Percentiles rank a stretch among this genome's conserved stretches.
These are phyloP conservation scores for Naganishia albida DNA, from an alignment of 1,284 basidiomycete species.

Conservation along the genomic window DNA sequence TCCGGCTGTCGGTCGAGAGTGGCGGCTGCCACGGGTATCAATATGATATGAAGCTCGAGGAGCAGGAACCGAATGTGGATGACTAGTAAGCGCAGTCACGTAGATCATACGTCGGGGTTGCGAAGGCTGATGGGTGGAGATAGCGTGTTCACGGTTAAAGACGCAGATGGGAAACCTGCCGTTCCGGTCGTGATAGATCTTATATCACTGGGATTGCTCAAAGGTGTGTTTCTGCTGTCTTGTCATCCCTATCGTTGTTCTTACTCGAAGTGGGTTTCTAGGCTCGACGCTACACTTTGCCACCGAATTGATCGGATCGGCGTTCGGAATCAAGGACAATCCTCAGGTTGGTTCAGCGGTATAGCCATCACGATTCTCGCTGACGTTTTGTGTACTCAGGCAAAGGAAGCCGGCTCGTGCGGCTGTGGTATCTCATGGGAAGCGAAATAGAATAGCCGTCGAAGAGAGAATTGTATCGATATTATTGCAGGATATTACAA, in stretches of 20 bases:
- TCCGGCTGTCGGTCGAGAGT: conserved; percentile 59
- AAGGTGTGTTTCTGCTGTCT: conserved; percentile 46
- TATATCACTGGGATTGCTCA: conserved; percentile 49
- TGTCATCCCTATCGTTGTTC: conserved; percentile 33
- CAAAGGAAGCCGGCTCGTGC: conserved; percentile 59
- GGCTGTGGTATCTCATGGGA: conserved; percentile 61
- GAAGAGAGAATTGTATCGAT: not conserved
- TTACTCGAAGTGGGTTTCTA: conserved; percentile 41
- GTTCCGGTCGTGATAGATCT: conserved; percentile 53
- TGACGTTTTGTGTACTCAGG: conserved; percentile 33
- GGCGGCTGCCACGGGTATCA: conserved; percentile 64
- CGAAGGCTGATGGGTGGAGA: not conserved
- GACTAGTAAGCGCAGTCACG: conserved; percentile 56
- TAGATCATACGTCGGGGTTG: not conserved
- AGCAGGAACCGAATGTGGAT: conserved; percentile 52
- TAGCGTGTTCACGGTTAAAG: conserved; percentile 43
- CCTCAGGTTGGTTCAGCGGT: conserved; percentile 51
- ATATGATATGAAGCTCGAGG: conserved; percentile 59
- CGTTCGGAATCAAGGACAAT: conserved; percentile 59
- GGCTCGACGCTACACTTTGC: conserved; percentile 61
- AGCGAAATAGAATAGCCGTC: conserved; percentile 40
- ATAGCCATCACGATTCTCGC: no score
- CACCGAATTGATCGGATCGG: conserved; percentile 61
- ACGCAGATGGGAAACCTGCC: conserved; percentile 43
- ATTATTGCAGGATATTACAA: not conserved